A percentile compares a stretch with the other conserved stretches of the same genome.
Conservation (phyloP, 768 basidiomycete species). For the Naganishia onofrii region DNA sequence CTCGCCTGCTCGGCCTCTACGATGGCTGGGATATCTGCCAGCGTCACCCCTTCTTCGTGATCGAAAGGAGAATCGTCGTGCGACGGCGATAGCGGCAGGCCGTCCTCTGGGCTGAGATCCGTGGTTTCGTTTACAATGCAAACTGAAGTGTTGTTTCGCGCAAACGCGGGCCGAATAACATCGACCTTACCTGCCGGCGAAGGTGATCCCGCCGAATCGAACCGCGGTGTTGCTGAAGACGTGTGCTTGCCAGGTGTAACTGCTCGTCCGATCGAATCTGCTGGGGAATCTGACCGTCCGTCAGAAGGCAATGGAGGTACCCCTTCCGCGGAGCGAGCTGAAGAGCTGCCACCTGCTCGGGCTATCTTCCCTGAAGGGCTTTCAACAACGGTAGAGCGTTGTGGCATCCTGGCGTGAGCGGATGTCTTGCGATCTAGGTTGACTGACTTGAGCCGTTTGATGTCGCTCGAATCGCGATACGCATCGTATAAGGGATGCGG, state of each 20-base stretch:
- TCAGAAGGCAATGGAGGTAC: slow-evolving; percentile 11
- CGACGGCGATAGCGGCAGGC: slow-evolving; percentile 28
- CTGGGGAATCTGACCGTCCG: slow-evolving; percentile 20
- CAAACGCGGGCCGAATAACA: slow-evolving; percentile 66
- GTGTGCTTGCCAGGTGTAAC: not conserved
- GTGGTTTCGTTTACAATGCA: slow-evolving; percentile 78
- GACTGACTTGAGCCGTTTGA: slow-evolving; percentile 90
- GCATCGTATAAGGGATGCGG: slow-evolving; percentile 59
- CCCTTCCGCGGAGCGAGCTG: slow-evolving; percentile 8
- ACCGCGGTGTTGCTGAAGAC: not conserved
- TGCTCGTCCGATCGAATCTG: not conserved
- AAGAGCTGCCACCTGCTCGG: slow-evolving; percentile 51
- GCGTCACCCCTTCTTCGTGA: slow-evolving; percentile 79
- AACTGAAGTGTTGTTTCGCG: slow-evolving; percentile 77
- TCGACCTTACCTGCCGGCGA: slow-evolving; percentile 30
- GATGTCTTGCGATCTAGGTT: slow-evolving; percentile 94
- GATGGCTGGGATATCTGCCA: slow-evolving; percentile 89
- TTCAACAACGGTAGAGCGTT: slow-evolving; percentile 92
- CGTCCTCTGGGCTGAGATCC: slow-evolving; percentile 4
- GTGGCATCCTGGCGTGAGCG: slow-evolving; percentile 84
- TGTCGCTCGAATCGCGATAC: slow-evolving; percentile 81
- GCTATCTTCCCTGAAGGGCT: slow-evolving; percentile 85
- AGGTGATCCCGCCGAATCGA: not conserved
- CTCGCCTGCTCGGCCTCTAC: slow-evolving; percentile 88
- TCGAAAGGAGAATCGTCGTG: slow-evolving; percentile 30